Evolutionary conservation across 345 rosid genomes (phyloP), one percentile per base, ranked within the genome.

Genomic region (Fremontodendron californicum): DNA sequence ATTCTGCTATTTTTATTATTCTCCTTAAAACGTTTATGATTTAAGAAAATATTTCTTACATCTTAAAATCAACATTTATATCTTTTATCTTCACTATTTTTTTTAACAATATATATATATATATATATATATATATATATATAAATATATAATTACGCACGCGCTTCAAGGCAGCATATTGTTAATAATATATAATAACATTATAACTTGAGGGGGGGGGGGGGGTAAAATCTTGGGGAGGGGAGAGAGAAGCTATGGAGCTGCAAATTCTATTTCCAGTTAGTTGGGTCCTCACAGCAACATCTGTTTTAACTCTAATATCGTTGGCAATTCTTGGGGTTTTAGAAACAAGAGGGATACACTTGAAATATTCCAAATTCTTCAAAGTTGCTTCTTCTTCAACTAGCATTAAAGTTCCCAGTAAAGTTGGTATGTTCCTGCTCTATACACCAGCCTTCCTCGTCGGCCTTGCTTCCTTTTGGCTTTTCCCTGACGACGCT

Each of bases 361-460:
- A 87, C 77, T 10, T 88, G 60, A 82, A 88, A 21, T 91, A 91
- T 81, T 90, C 96, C 18, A 93, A 89, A 71, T 93, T 91, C 86
- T 78, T 58, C 75, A 79, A 78, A 21, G 4, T n/a, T 10, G 18
- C 25, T 45, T 60, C 71, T 8, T 62, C 72, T 8, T 42, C 64
- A 23, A 16, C 19, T 2, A 40, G 62, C 23, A 66, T 71, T 45
- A 43, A 69, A 8, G 65, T 92, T 46, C 85, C 94, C 0, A 82
- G 96, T 68, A 81, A 85, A 78, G 81, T 2, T 33, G 96, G 94
- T 33, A 90, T 94, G 97, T 84, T 90, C 6, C 5, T 81, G 23
- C 2, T 83, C 15, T 94, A 92, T 15, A 33, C 87, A 0, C 97
- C 96, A 0, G 90, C 97, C 3, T 87, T 92, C 76, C 75, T 91